phyloP scores from a whole-genome alignment of 768 basidiomycete genomes.

The Suillus cothurnatus region DNA sequence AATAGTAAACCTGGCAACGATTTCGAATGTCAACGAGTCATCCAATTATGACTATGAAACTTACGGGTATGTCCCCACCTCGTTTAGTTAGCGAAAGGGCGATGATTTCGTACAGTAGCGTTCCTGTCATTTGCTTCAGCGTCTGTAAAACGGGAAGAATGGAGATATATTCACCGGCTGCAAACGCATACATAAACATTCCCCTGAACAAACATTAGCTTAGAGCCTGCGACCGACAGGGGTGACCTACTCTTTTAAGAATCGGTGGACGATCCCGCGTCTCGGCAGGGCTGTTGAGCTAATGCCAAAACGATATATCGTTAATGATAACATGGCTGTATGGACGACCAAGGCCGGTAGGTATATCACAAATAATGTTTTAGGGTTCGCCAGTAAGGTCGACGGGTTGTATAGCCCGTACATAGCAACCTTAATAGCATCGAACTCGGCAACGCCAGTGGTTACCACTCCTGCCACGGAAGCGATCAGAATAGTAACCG shows the following conservation, averaged over 20 bases:
- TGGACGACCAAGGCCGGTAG: constrained; percentile 18
- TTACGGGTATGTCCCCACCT: constrained; percentile 14
- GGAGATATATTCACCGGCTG: constrained; percentile 13
- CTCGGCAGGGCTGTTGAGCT: constrained; percentile 10
- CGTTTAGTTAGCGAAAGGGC: constrained; percentile 11
- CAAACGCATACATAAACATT: constrained; percentile 24
- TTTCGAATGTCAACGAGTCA: not conserved
- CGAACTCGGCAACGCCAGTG: not conserved
- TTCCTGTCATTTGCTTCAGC: constrained; percentile 13
- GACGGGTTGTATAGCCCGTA: not conserved
- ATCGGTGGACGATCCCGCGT: constrained; percentile 17
- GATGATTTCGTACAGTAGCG: constrained; percentile 19
- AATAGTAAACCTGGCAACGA: constrained; percentile 14
- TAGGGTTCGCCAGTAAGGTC: not conserved
- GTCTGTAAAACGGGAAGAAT: not conserved
- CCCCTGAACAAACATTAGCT: constrained; percentile 16
- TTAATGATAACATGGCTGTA: constrained; percentile 19
- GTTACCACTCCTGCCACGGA: not conserved
- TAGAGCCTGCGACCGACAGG: not conserved
- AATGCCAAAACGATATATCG: constrained; percentile 19
- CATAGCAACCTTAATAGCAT: not conserved
- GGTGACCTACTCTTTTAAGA: constrained; percentile 23
- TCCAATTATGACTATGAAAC: not conserved
- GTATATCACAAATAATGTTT: constrained; percentile 13
- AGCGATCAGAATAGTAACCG: not conserved